Evolutionary conservation across 805 yeast species (phyloP).

Genomic region (Pichia eremophila): DNA sequence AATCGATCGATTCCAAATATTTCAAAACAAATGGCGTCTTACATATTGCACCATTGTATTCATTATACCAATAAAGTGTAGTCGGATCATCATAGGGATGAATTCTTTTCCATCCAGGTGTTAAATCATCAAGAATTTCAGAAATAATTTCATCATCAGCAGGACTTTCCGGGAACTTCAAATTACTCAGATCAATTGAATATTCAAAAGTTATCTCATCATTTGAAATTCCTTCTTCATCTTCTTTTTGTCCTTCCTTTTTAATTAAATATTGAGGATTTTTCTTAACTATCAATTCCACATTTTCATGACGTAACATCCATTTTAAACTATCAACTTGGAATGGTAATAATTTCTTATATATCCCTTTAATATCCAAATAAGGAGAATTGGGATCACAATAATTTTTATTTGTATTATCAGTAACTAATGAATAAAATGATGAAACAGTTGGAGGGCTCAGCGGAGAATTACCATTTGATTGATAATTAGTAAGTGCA

Average conservation of each 20-base stretch:
- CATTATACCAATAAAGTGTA: constrained; percentile 36
- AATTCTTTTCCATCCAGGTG: constrained; percentile 46
- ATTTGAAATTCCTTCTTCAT: too few relatives aligned
- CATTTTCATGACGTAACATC: constrained; percentile 46
- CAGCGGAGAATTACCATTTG: constrained; percentile 4
- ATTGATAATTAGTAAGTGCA: constrained; percentile 18
- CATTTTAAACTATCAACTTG: constrained; percentile 49
- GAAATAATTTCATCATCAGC: constrained; percentile 20
- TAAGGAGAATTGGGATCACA: constrained; percentile 3
- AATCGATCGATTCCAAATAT: constrained; percentile 9
- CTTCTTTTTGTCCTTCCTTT: too few relatives aligned
- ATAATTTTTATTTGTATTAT: constrained; percentile 28
- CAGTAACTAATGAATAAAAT: constrained; percentile 43
- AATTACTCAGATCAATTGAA: constrained; percentile 9
- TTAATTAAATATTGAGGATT: background rate
- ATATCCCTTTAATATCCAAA: constrained; percentile 12
- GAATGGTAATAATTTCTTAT: constrained; percentile 28
- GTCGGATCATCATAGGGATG: background rate
- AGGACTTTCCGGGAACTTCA: constrained; percentile 5
- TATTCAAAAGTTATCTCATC: too few relatives aligned
- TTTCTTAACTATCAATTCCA: constrained; percentile 7
- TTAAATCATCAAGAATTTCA: constrained; percentile 29
- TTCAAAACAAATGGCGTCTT: constrained; percentile 24
- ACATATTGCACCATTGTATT: constrained; percentile 39
- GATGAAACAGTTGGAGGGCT: constrained; percentile 20